Base-by-base conservation (phyloP, 1,284 basidiomycete genomes). In the Malassezia nana region DNA sequence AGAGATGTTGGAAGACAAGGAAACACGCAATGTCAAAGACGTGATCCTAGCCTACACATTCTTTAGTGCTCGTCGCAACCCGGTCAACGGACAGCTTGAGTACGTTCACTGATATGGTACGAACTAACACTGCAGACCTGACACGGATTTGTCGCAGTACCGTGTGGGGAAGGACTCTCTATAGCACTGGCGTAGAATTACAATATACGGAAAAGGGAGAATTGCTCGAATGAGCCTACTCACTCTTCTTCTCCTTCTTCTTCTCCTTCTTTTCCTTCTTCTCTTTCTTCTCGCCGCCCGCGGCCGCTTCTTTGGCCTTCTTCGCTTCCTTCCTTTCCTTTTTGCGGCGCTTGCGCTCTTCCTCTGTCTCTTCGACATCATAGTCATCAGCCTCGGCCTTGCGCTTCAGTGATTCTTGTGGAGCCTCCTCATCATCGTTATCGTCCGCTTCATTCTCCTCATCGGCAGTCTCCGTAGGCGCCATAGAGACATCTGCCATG, bases 41-140 rank as follows among this genome's bases (percentile, higher is more conserved):
- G 81, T 98, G 9, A 88, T 98, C 0, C 75, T 98, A 50, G 90
- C 86, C 41, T 99, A 98, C 76, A 98, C 94, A 0, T 98, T 99
- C 78, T 99, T 98, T 81, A 88, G 56, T 22, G 71, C 71, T 3
- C 86, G 64, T 79, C 61, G 70, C 18, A 73, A 73, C 46, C 55
- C 67, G 15, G 65, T 60, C 40, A 73, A 60, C 18, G 70, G 70
- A 28, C 69, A 73, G 46, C 48, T 73, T 2, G 70, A 73, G 58
- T 65, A 49, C 45, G 61, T 62, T 29, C n/a, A 13, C 10, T 13
- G 16, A 22, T 38, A 38, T 38, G 35, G 6, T n/a, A 38, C 20
- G 35, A 48, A 20, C 50, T 58, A 30, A 54, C 50, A 12, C 39
- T 22, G 4, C 47, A 63, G 61, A 47, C 67, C 67, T 5, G 67